phyloP scores from a whole-genome alignment of 2,329 filamentous ascomycete species.

The Hortaea werneckii region DNA sequence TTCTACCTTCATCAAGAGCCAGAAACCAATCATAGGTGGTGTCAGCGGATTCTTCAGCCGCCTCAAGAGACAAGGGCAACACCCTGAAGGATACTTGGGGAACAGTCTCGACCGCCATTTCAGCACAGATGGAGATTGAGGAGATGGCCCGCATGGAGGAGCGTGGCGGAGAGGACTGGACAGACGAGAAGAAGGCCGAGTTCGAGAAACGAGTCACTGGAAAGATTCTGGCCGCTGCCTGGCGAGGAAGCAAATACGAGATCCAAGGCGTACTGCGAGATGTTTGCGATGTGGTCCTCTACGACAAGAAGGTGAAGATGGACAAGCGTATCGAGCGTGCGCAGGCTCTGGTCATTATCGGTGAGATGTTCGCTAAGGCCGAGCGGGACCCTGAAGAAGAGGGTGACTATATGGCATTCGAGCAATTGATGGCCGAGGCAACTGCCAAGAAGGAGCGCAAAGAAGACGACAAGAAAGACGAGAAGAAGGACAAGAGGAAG shows the following conservation, averaged over 20 bases:
- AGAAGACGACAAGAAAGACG: slow-evolving; percentile 57
- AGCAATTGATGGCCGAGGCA: slow-evolving; percentile 93
- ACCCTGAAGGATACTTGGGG: slow-evolving; percentile 98
- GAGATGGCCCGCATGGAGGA: slow-evolving; percentile 97
- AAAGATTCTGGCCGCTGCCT: slow-evolving; percentile 94
- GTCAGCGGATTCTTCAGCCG: slow-evolving; percentile 90
- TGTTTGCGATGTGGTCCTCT: slow-evolving; percentile 81
- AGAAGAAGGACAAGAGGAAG: background rate
- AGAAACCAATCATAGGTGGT: slow-evolving; percentile 75
- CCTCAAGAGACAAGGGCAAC: slow-evolving; percentile 92
- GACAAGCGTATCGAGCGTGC: slow-evolving; percentile 84
- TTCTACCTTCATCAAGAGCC: slow-evolving; percentile 77
- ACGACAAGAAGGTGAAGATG: slow-evolving; percentile 66
- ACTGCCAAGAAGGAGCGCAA: slow-evolving; percentile 84
- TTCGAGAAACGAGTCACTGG: slow-evolving; percentile 93
- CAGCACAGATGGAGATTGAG: slow-evolving; percentile 97
- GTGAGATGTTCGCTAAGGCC: slow-evolving; percentile 80
- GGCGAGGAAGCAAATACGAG: slow-evolving; percentile 94
- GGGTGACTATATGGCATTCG: slow-evolving; percentile 96
- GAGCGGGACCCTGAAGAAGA: slow-evolving; percentile 88
- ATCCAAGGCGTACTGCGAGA: slow-evolving; percentile 93
- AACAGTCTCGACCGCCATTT: slow-evolving; percentile 90
- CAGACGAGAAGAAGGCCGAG: slow-evolving; percentile 90
- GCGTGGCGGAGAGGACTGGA: slow-evolving; percentile 93
- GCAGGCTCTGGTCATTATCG: slow-evolving; percentile 77